Base-by-base conservation (phyloP, 208 protist genomes). In the Acanthamoeba culbertsoni region DNA sequence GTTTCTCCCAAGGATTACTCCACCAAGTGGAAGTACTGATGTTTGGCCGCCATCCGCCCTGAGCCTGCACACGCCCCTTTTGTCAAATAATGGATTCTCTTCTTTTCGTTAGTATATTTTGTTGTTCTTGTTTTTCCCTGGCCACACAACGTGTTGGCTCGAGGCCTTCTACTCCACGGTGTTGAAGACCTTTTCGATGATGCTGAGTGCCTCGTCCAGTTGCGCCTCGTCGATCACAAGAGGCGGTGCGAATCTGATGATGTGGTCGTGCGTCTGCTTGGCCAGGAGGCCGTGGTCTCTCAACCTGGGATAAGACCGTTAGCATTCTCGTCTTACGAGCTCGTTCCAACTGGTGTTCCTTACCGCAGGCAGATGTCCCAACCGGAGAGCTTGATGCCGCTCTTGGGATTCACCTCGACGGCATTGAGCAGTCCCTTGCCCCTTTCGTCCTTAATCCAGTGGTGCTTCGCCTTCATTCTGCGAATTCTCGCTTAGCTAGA, bases 1-100 rank as follows among this genome's bases (percentile, higher is more conserved):
- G 98, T 98, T 73, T 98, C 98, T 23, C 99, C 99, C 33, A 99
- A 99, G 93, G 99, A 99, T 95, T 99, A 99, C 93, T 99, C 98
- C 10, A 99, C 98, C 33, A 98, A 98, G 94, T 98, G 98, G 93
- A 96, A 94, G 48, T 99, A 98, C 91, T 98, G 95, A 93, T 42
- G n/a, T n/a, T n/a, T n/a, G n/a, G n/a, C n/a, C n/a, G n/a, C n/a
- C n/a, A n/a, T n/a, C n/a, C 18, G 35, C 12, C 12, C 14, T 43
- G 12, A 14, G 18, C 20, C 10, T 77, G 55, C 12, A 31, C 53
- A 91, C 37, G 16, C 42, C 42, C 45, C 26, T 51, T 51, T 51
- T 82, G 6, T 6, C 59, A 68, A 68, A 68, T 68, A 68, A 55
- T 18, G 12, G 48, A 8, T 55, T 55, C 48, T 55, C 48, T 55